These are phyloP conservation scores for Botrytis galanthina DNA, from an alignment of 2,329 filamentous ascomycete genomes.

Conservation along the genomic window DNA sequence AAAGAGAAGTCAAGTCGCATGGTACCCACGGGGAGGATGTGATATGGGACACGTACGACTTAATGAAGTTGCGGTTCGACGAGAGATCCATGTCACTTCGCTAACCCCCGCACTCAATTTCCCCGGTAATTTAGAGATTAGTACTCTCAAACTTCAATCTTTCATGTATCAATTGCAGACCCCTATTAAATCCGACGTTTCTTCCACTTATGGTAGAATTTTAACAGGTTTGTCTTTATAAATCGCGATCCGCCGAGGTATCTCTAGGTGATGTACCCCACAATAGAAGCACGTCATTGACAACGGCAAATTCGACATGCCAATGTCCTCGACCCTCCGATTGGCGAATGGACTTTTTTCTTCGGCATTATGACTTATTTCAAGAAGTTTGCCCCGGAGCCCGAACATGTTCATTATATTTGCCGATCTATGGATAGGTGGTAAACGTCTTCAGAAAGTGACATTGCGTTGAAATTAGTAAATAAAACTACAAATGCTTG, in stretches of 20 bases:
- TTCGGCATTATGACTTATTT: neutral
- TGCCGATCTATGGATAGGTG: neutral
- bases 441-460: no score
- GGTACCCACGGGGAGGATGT: neutral
- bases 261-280: neutral
- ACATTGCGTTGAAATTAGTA: neutral
- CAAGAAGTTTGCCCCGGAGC: neutral
- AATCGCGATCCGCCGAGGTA: neutral
- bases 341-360: neutral
- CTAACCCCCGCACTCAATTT: neutral
- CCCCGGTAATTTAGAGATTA: neutral
- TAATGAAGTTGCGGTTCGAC: neutral
- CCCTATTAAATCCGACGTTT: neutral
- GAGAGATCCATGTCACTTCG: neutral
- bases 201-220: neutral
- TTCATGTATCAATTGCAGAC: neutral
- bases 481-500: neutral
- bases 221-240: neutral
- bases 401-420: neutral
- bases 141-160: neutral
- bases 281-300: slow-evolving; percentile 14
- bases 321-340: neutral
- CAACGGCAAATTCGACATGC: neutral
- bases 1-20: no score
- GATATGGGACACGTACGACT: neutral